Base-by-base conservation (phyloP, 305 asterid species). In the Fraxinus floribunda region DNA sequence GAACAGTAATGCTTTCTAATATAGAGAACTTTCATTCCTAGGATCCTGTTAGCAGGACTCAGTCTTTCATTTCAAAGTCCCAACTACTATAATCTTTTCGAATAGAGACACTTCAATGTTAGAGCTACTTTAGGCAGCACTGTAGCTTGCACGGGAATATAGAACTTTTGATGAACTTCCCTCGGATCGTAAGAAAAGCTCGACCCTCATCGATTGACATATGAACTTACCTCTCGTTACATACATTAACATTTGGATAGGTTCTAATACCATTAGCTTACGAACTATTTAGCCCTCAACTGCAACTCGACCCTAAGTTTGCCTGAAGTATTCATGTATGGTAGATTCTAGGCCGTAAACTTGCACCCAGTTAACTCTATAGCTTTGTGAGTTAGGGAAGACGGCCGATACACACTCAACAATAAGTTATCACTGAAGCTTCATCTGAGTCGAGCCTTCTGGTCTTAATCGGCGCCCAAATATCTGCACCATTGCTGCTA, bases 401-500 rank as follows among this genome's bases (percentile, higher is more conserved):
- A 13, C 11, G 29, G 29, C 4, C 68, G 26, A 57, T 57, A 18
- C 70, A 11, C 75, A 29, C 36, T 84, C 83, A 87, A 77, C 74
- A 49, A 36, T 81, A 78, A 1, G 88, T 86, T 68, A 30, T 20
- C 7, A 76, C 84, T 4, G 87, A 88, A 41, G 81, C 79, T 79
- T 82, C 85, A 62, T 86, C 86, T 0, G 83, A 79, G 77, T 35
- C 68, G 30, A n/a, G 46, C 76, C 81, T 85, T 78, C 84, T 68
- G 22, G 93, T 88, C 85, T 93, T 94, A 60, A 89, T 89, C 4
- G 98, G 98, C 3, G 97, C 97, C 98, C 98, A 94, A 34, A 94
- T 94, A 88, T 94, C 97, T 0, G 98, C 98, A 64, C 98, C 98
- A 49, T 94, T 94, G 89, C 97, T 90, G 80, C 91, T 83, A 1